These are phyloP conservation scores for Trametes punicea DNA, from an alignment of 768 basidiomycete genomes.

Conservation along the genomic window DNA sequence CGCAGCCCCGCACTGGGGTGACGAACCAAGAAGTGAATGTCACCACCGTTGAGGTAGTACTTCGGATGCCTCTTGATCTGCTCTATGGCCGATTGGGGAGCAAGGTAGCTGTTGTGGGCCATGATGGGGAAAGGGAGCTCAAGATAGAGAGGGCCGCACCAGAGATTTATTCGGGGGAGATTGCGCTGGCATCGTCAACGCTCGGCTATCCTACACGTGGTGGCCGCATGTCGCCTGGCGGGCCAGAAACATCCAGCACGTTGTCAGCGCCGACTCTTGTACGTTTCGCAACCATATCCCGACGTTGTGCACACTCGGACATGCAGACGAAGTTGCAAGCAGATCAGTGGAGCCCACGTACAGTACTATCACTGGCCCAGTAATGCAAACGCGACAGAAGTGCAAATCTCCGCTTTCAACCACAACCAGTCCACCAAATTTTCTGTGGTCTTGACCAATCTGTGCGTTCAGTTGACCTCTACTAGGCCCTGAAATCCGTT, in stretches of 20 bases:
- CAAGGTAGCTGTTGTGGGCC: constrained; percentile 15
- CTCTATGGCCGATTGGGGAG: constrained; percentile 24
- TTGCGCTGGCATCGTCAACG: constrained; percentile 9
- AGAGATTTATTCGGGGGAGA: constrained; percentile 17
- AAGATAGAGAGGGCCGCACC: constrained; percentile 9
- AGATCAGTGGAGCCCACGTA: too few species aligned
- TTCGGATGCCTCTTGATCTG: constrained; percentile 29
- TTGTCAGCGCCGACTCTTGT: constrained; percentile 9
- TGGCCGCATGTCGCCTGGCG: constrained; percentile 18
- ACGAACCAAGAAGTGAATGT: constrained; percentile 50
- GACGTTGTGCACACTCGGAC: not conserved
- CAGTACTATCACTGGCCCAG: too few species aligned
- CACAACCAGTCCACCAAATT: too few species aligned
- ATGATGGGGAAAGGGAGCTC: constrained; percentile 17
- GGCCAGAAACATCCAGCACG: constrained; percentile 15
- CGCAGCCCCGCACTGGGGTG: not conserved
- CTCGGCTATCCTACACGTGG: constrained; percentile 23
- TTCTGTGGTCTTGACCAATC: too few species aligned
- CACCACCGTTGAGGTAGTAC: constrained; percentile 55
- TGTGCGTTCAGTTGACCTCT: too few species aligned
- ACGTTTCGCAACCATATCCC: not conserved
- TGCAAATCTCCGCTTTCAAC: too few species aligned
- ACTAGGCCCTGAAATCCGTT: too few species aligned
- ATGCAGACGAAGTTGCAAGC: too few species aligned
- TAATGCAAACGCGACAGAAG: too few species aligned